A percentile compares a stretch with the other conserved stretches of the same genome.
Evolutionary conservation across 805 yeast species (phyloP).

Genomic region (Kockiozyma suomiensis): DNA sequence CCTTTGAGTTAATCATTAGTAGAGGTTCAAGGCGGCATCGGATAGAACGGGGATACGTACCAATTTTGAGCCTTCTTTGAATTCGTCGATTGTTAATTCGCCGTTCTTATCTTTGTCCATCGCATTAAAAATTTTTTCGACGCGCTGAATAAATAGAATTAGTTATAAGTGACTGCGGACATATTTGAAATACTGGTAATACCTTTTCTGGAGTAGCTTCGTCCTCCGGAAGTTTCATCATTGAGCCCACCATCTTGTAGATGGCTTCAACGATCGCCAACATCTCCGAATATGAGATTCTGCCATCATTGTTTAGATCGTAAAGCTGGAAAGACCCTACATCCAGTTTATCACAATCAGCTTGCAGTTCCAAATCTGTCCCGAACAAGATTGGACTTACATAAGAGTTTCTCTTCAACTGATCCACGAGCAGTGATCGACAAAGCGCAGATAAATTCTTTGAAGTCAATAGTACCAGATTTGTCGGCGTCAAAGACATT

Average conservation of each 20-base stretch:
- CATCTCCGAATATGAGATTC: conserved; percentile 75
- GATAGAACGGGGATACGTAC: conserved; percentile 40
- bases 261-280: conserved; percentile 76
- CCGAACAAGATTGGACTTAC: conserved; percentile 9
- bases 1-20: conserved; percentile 6
- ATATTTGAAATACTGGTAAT: neutral
- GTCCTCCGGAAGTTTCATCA: conserved; percentile 85
- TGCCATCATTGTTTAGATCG: conserved; percentile 80
- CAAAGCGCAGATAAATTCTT: conserved; percentile 86
- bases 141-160: conserved; percentile 48
- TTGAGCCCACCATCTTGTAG: conserved; percentile 92
- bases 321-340: conserved; percentile 86
- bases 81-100: conserved; percentile 78
- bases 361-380: neutral
- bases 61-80: conserved; percentile 73
- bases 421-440: conserved; percentile 85
- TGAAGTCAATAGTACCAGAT: conserved; percentile 82
- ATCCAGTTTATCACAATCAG: neutral
- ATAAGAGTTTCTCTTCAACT: conserved; percentile 62
- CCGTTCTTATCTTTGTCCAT: conserved; percentile 73
- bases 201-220: conserved; percentile 85
- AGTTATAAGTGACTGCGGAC: too few relatives aligned
- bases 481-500: conserved; percentile 83
- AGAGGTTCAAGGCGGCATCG: neutral
- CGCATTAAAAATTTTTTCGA: conserved; percentile 72